Percentiles rank a stretch among this genome's conserved stretches.
These are phyloP conservation scores for Paraphaeosphaeria minitans DNA, from an alignment of 2,329 filamentous ascomycete genomes.

Conservation along the genomic window DNA sequence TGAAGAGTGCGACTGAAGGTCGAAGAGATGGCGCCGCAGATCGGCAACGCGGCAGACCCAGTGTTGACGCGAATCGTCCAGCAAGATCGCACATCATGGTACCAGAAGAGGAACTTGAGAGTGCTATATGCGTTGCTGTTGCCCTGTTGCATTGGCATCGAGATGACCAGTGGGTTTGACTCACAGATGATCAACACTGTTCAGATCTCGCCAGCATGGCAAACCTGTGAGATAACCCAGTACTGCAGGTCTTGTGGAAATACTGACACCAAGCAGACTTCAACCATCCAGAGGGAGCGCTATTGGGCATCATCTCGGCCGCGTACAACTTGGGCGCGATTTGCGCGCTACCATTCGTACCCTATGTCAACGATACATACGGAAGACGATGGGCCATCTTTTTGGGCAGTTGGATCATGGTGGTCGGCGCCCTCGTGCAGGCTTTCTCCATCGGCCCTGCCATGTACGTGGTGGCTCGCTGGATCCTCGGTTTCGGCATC, in stretches of 20 bases:
- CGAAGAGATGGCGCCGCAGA: constrained; percentile 12
- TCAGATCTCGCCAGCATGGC: constrained; percentile 36
- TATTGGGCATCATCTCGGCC: constrained; percentile 52
- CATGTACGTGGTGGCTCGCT: constrained; percentile 64
- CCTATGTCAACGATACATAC: constrained; percentile 49
- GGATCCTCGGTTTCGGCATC: constrained; percentile 69
- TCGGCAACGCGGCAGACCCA: constrained; percentile 39
- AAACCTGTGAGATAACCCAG: constrained; percentile 24
- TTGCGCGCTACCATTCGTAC: constrained; percentile 41
- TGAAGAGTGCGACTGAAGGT: constrained; percentile 3
- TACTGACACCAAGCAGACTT: constrained; percentile 25
- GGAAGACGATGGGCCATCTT: constrained; percentile 50
- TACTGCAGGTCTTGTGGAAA: neutral
- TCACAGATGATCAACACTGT: constrained; percentile 42
- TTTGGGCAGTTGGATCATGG: constrained; percentile 51
- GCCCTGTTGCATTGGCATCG: constrained; percentile 41
- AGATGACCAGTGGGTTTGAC: constrained; percentile 42
- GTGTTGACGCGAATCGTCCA: constrained; percentile 49
- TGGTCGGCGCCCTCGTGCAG: constrained; percentile 46
- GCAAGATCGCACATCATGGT: constrained; percentile 49
- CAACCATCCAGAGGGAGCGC: constrained; percentile 41
- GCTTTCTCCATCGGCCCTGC: constrained; percentile 29
- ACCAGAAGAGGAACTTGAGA: constrained; percentile 44
- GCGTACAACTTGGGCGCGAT: constrained; percentile 50
- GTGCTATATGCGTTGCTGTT: constrained; percentile 43